phyloP scores from a whole-genome alignment of 768 basidiomycete species.

The Xerocomus spinulosus region DNA sequence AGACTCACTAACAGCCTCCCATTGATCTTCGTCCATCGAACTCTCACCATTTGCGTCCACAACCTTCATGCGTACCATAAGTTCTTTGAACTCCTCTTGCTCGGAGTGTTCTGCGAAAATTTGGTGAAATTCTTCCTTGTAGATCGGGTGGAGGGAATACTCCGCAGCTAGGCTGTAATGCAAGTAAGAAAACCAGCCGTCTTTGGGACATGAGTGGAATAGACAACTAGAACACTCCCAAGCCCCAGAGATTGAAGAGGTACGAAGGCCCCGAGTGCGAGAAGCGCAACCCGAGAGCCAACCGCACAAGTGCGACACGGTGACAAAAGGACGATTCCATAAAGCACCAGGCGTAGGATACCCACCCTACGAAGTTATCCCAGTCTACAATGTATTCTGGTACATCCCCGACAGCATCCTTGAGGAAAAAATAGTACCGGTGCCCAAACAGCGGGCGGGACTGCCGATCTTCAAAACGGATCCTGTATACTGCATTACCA shows the following conservation, averaged over 20 bases:
- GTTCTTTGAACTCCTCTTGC: slow-evolving; percentile 72
- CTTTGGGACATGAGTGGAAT: not conserved
- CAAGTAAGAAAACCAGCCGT: slow-evolving; percentile 10
- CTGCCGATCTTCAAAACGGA: slow-evolving; percentile 75
- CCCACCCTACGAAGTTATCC: slow-evolving; percentile 85
- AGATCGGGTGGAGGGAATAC: slow-evolving; percentile 68
- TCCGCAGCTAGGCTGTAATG: slow-evolving; percentile 70
- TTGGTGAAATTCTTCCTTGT: slow-evolving; percentile 87
- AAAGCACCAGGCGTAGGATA: slow-evolving; percentile 8
- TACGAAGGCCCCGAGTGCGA: not conserved
- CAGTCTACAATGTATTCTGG: slow-evolving; percentile 97
- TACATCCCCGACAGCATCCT: slow-evolving; percentile 95
- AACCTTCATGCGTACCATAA: slow-evolving; percentile 89
- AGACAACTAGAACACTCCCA: not conserved
- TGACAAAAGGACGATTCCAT: not conserved
- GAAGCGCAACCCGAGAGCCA: not conserved
- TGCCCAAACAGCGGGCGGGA: slow-evolving; percentile 74
- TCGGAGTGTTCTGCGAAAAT: slow-evolving; percentile 80
- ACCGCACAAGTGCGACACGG: not conserved
- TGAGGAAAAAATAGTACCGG: slow-evolving; percentile 88
- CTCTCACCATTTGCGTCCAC: slow-evolving; percentile 82
- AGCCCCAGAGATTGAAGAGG: not conserved
- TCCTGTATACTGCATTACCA: slow-evolving; percentile 87
- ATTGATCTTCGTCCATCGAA: slow-evolving; percentile 91
- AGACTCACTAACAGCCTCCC: slow-evolving; percentile 98